Conservation (phyloP, 768 basidiomycete species). For the Termitomyces sp. region DNA sequence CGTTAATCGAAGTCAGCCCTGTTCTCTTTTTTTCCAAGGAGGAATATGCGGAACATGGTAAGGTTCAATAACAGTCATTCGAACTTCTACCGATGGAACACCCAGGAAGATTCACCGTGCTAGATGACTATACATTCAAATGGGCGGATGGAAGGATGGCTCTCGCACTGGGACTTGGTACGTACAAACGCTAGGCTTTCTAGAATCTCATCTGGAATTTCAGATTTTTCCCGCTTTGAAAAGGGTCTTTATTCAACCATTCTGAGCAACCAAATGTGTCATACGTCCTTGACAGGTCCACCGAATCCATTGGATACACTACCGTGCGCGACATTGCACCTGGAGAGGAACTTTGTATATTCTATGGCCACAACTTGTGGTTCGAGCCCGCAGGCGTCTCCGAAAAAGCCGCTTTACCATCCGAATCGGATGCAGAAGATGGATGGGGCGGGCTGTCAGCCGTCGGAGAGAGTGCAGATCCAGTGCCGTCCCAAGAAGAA, state of each 20-base stretch:
- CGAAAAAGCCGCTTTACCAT: background rate
- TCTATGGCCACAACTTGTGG: constrained; percentile 66
- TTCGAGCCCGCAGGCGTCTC: constrained; percentile 37
- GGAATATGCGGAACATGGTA: constrained; percentile 65
- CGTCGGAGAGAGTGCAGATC: constrained; percentile 17
- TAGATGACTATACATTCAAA: constrained; percentile 73
- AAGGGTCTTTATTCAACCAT: constrained; percentile 86
- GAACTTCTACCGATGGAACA: background rate
- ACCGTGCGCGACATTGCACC: constrained; percentile 45
- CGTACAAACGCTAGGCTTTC: background rate
- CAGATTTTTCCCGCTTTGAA: background rate
- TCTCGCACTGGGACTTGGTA: constrained; percentile 73
- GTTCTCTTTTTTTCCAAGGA: constrained; percentile 67
- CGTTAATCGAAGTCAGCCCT: constrained; percentile 79
- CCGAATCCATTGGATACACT: constrained; percentile 58
- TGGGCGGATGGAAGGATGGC: constrained; percentile 76
- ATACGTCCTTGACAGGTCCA: constrained; percentile 45
- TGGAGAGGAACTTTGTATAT: constrained; percentile 77
- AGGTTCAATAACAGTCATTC: background rate
- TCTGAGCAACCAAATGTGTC: constrained; percentile 64
- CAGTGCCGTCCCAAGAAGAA: constrained; percentile 1
- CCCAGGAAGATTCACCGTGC: constrained; percentile 44
- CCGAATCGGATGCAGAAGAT: constrained; percentile 25
- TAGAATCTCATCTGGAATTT: background rate
- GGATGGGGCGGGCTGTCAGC: constrained; percentile 39